A percentile compares a stretch with the other conserved stretches of the same genome.
phyloP scores from a whole-genome alignment of 352 stramenopile genomes.

The Globisporangium canariense region DNA sequence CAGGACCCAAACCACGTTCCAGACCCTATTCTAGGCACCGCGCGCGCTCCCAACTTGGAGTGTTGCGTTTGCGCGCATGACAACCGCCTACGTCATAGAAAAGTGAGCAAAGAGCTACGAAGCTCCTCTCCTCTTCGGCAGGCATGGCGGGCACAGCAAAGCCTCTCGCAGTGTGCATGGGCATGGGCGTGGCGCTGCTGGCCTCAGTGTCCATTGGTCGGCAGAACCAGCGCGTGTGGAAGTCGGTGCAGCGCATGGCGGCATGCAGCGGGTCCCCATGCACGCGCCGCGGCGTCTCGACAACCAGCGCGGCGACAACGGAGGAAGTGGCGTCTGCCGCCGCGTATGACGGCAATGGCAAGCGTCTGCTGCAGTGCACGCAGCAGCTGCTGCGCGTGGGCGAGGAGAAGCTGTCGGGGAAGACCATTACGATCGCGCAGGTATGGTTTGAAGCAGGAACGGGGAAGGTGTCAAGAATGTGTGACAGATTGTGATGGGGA shows the following conservation, averaged over 20 bases:
- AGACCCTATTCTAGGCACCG: neutral
- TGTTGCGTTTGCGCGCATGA: slow-evolving; percentile 3
- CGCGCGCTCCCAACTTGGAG: neutral
- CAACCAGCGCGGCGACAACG: neutral
- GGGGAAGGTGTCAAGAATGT: neutral
- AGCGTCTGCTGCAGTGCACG: slow-evolving; percentile 42
- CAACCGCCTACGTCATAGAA: slow-evolving; percentile 1
- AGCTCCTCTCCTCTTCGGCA: neutral
- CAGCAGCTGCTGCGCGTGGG: slow-evolving; percentile 41
- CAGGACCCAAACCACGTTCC: neutral
- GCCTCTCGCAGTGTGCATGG: slow-evolving; percentile 54
- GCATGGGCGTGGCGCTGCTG: slow-evolving; percentile 70
- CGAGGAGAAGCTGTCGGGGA: slow-evolving; percentile 31
- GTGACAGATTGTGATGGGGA: neutral
- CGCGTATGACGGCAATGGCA: neutral
- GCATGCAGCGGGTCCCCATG: slow-evolving; percentile 1
- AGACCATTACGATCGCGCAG: slow-evolving; percentile 80
- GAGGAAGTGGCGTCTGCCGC: neutral
- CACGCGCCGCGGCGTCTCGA: slow-evolving; percentile 24
- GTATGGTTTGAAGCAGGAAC: slow-evolving; percentile 18
- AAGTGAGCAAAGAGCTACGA: slow-evolving; percentile 2
- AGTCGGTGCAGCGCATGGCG: slow-evolving; percentile 31
- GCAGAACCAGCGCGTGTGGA: slow-evolving; percentile 51
- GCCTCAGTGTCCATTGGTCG: slow-evolving; percentile 60
- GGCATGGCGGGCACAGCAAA: slow-evolving; percentile 13